Evolutionary conservation across 163 green algal species (phyloP), one percentile per base, ranked within the genome.

Genomic region (Chlorella variabilis): DNA sequence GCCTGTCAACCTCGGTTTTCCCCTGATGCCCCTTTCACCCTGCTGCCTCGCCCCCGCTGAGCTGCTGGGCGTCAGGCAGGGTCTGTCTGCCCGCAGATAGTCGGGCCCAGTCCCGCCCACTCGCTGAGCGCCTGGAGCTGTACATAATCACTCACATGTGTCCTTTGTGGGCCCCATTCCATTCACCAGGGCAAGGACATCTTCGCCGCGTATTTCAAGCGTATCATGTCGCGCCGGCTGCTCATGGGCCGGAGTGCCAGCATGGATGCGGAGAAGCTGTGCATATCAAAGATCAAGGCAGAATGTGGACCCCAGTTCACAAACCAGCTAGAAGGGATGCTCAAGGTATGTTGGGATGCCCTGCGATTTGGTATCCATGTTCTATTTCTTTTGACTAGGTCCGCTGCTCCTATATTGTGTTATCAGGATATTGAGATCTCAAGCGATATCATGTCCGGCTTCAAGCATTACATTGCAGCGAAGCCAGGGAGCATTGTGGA

Each of bases 201-300:
- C 27, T 99, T 99, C 91, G 97, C 99, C 82, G 97, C 96, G 86
- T 99, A 99, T 87, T 99, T 98, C 93, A 98, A 98, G 89, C 92
- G 97, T 89, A 96, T 99, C 87, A 88, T 99, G 63, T 92, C 95
- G 78, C 98, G 98, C 91, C 93, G 97, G 18, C 88, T 99, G 89
- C 94, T 99, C 81, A 90, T 99, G 74, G 91, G 91, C 13, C 93
- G 93, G 78, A 94, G 83, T 63, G 91, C 93, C 18, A 95, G 84
- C 65, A 92, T 95, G 27, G 97, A 99, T 71, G 93, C 94, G 0
- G 97, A 99, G 84, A 98, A 98, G 90, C 89, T 86, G 48, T 95
- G 98, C 90, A 98, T 99, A 74, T 85, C 82, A 59, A 98, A 98
- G 87, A 92, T 99, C 79, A 97, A 97, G 89, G 91, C 91, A 15